Evolutionary conservation across 2,329 filamentous ascomycete species (phyloP).

Genomic region (Microdochium nivale): DNA sequence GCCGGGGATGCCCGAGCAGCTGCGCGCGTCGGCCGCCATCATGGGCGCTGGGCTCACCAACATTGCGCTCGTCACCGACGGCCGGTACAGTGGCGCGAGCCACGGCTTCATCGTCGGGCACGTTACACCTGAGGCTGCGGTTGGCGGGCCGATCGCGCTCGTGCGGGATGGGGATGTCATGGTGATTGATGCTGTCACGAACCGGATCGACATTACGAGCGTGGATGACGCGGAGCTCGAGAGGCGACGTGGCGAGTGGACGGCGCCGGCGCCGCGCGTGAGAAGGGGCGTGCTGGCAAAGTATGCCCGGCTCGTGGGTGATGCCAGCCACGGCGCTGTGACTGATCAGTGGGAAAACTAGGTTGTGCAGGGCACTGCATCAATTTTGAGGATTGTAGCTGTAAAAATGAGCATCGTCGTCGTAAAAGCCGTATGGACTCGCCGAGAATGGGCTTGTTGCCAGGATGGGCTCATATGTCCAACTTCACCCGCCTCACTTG

Average conservation of each 20-base stretch:
- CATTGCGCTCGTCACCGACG: constrained; percentile 86
- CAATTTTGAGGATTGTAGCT: no score
- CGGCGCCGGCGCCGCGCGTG: constrained; percentile 60
- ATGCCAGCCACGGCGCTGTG: constrained; percentile 86
- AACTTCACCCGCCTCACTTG: neutral
- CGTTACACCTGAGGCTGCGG: constrained; percentile 82
- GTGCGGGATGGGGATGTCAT: constrained; percentile 74
- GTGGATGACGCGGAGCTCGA: constrained; percentile 64
- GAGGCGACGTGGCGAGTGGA: constrained; percentile 57
- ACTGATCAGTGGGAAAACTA: constrained; percentile 56
- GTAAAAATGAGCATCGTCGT: neutral
- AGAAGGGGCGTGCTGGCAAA: constrained; percentile 82
- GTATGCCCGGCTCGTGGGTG: constrained; percentile 79
- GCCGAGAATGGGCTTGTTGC: no score
- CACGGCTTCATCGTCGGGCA: constrained; percentile 73
- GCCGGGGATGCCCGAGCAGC: constrained; percentile 92
- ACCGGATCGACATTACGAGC: constrained; percentile 59
- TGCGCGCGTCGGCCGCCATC: constrained; percentile 79
- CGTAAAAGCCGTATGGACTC: neutral
- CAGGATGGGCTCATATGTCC: neutral
- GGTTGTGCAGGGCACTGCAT: no score
- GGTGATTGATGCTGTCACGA: constrained; percentile 76
- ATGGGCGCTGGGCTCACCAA: constrained; percentile 88
- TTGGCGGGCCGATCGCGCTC: constrained; percentile 79
- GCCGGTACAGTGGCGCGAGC: constrained; percentile 77